Base-by-base conservation (phyloP, 2,329 filamentous ascomycete genomes). In the Colletotrichum spaethianum region DNA sequence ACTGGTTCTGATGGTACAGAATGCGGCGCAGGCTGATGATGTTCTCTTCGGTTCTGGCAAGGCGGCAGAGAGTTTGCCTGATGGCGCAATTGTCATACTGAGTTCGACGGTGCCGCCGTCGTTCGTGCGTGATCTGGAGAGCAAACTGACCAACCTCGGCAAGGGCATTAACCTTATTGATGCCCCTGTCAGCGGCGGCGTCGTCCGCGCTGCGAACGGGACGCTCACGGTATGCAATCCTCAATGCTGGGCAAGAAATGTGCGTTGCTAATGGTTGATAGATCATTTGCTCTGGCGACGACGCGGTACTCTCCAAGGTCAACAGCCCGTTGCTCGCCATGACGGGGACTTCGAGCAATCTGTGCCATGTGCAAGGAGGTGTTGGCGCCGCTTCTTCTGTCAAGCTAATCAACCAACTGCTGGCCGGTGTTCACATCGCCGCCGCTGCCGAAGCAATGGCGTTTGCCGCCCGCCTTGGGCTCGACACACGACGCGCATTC, bases 381-480 rank as follows among this genome's bases (percentile, higher is more conserved):
- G 81, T 89, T 57, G 86, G 86, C 33, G 83, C 83, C 5, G 88
- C 87, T 5, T 88, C 85, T 12, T 89, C 89, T 26, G 86, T 89
- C 75, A 90, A 90, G 75, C 85, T 90, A 59, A 85, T 90, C 61
- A 87, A 90, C 76, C 87, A 90, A 74, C 83, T 90, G 5, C 85
- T 91, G 52, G 87, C 88, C 0, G 89, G 87, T 1, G 86, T 89
- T 5, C 88, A 91, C 76, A 89, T 91, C 57, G 83, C 87, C 11
- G 81, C 86, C 0, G 84, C 88, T 3, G 85, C 84, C 20, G 89
- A 91, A 78, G 87, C 86, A 0, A 88, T 90, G 83, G 87, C 87
- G 0, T 84, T 91, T 62, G 88, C 86, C 2, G 86, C 86, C 3
- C 83, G 84, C 12, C 81, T 89, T 4, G 88, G 87, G 0, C 75